phyloP scores from a whole-genome alignment of 2,329 filamentous ascomycete genomes.

The Penicillium sp. region DNA sequence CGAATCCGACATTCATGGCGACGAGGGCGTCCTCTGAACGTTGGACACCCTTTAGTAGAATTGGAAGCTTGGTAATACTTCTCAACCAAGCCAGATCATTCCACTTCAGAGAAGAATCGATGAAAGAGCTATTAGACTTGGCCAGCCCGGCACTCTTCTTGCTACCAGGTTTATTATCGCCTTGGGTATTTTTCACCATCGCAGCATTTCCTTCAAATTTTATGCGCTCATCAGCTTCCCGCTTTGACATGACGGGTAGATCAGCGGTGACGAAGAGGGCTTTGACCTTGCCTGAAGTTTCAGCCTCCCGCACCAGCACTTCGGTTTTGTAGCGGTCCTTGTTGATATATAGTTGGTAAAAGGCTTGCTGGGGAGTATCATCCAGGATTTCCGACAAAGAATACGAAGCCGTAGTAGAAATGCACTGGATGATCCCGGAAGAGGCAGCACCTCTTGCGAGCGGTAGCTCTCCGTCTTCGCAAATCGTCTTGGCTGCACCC shows the following conservation, averaged over 20 bases:
- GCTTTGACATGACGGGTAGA: conserved; percentile 9
- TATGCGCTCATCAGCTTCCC: conserved; percentile 9
- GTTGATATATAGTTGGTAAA: conserved; percentile 10
- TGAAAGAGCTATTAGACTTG: conserved; percentile 4
- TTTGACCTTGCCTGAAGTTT: conserved; percentile 3
- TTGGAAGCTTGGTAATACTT: background rate
- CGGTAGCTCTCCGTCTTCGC: conserved; percentile 6
- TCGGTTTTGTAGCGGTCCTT: conserved; percentile 7
- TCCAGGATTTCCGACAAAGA: conserved; percentile 5
- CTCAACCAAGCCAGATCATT: conserved; percentile 8
- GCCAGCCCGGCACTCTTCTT: conserved; percentile 7
- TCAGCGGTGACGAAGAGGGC: conserved; percentile 7
- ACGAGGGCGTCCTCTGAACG: conserved; percentile 6
- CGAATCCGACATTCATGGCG: conserved; percentile 4
- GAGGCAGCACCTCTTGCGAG: conserved; percentile 4
- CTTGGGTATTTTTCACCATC: background rate
- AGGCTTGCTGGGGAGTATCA: conserved; percentile 1
- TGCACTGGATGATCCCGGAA: conserved; percentile 1
- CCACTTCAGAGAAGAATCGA: conserved; percentile 5
- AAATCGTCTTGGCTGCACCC: conserved; percentile 6
- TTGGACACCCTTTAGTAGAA: conserved; percentile 10
- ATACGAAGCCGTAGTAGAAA: conserved; percentile 6
- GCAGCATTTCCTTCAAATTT: conserved; percentile 2
- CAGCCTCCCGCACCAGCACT: conserved; percentile 1
- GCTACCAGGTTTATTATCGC: background rate